Evolutionary conservation across 805 yeast species (phyloP), one percentile per base, ranked within the genome.

Genomic region (Cyberlindnera veronae): DNA sequence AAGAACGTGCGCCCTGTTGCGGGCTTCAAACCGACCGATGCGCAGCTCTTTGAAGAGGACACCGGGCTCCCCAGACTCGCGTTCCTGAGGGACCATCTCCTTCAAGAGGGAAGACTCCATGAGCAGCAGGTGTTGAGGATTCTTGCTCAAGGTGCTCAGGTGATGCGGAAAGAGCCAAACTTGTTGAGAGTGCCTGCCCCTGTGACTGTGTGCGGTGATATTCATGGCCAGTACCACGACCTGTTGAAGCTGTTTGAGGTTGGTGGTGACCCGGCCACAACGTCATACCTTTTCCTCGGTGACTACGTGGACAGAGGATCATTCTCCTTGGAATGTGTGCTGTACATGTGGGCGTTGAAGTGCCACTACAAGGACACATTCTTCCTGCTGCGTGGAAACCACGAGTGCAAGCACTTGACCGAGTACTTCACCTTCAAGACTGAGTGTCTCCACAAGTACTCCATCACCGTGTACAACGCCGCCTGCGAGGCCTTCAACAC

Each of bases 251-350:
- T 91, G 32, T 86, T 91, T 57, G 97, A 91, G 59, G 91, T 89
- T 14, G 95, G 96, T 29, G 98, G 98, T 2, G 81, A 83, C 56
- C 96, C 97, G 11, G 69, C 66, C 13, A 63, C 58, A n/a, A 82
- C 95, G 1, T 72, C 84, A 15, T 91, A 87, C 60, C 67, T 90
- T 39, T 90, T 91, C 55, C 64, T 90, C 41, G 97, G 98, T 13
- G 98, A 91, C 63, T 91, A 90, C 58, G 97, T 91, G 16, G 99
- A 91, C 64, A 72, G 99, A 49, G 99, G 99, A 4, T 77, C 85
- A 17, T 90, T 85, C 57, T 84, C 96, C 12, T 76, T 88, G 45
- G 99, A 91, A 61, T 79, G 86, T 55, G 63, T 84, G 34, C 60
- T 91, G 30, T 82, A 84, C 51, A 63, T 91, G 39, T 89, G 86